Conservation (phyloP, 2,329 filamentous ascomycete species). For the Hymenoscyphus linearis region DNA sequence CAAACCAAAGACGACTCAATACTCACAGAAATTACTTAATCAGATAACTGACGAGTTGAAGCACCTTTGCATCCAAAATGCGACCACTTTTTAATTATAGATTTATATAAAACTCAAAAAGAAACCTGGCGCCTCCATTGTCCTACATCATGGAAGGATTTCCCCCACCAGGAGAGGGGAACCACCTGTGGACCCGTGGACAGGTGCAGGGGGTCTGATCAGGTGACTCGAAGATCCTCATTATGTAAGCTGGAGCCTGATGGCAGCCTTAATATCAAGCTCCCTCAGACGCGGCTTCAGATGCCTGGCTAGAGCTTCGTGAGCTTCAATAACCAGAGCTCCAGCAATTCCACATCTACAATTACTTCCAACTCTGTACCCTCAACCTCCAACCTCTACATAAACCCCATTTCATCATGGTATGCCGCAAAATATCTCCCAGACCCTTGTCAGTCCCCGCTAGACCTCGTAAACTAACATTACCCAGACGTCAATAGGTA, state of each 20-base stretch:
- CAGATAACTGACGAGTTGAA: too few species aligned
- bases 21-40: too few species aligned
- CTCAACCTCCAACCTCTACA: conserved; percentile 9
- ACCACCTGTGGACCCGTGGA: too few species aligned
- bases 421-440: conserved; percentile 23
- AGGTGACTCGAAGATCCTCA: not conserved
- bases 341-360: conserved; percentile 14
- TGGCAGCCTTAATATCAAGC: not conserved
- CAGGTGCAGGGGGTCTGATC: not conserved
- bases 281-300: conserved; percentile 26
- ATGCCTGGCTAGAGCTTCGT: conserved; percentile 25
- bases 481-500: conserved; percentile 92
- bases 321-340: conserved; percentile 20
- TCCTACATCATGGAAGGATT: not conserved
- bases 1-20: conserved; percentile 1
- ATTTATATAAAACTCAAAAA: not conserved
- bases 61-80: too few species aligned
- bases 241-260: conserved; percentile 1
- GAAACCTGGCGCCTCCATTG: not conserved
- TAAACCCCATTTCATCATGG: conserved; percentile 26
- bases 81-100: too few species aligned
- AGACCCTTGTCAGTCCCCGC: not conserved
- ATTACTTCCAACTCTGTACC: conserved; percentile 1
- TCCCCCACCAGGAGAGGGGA: not conserved
- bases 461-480: conserved; percentile 19